phyloP scores from a whole-genome alignment of 805 yeast genomes.

The Barnettozyma sp. region DNA sequence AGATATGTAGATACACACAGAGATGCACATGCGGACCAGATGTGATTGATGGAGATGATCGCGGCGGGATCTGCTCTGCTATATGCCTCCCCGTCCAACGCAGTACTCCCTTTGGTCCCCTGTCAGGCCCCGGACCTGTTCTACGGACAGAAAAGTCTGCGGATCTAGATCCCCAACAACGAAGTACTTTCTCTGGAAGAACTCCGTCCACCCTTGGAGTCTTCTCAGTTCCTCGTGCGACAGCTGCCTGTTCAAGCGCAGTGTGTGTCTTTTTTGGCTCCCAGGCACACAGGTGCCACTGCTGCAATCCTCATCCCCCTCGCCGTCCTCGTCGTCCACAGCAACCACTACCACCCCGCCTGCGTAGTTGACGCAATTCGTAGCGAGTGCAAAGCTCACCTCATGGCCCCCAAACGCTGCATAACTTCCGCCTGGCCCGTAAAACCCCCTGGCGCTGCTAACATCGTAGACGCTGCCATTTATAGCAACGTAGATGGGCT shows the following conservation, averaged over 20 bases:
- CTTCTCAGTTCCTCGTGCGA: constrained; percentile 27
- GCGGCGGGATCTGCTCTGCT: too few species aligned
- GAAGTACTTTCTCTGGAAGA: constrained; percentile 22
- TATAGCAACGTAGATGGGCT: constrained; percentile 46
- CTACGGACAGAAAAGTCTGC: not conserved
- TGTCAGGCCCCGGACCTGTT: not conserved
- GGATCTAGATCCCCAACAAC: constrained; percentile 16
- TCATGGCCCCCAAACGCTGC: constrained; percentile 45
- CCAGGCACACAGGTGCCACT: too few species aligned
- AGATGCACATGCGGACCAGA: too few species aligned
- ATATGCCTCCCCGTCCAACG: constrained; percentile 1
- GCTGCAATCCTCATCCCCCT: too few species aligned
- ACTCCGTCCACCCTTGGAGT: constrained; percentile 24
- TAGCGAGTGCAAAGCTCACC: constrained; percentile 49
- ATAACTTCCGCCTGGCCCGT: constrained; percentile 45
- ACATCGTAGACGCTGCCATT: constrained; percentile 53
- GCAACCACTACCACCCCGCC: constrained; percentile 50
- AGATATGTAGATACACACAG: constrained; percentile 1
- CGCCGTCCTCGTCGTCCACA: not conserved
- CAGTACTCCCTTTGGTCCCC: not conserved
- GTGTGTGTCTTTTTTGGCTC: too few species aligned
- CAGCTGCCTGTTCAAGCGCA: constrained; percentile 28
- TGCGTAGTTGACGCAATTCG: constrained; percentile 51
- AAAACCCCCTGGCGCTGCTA: constrained; percentile 32
- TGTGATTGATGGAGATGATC: too few species aligned